Conservation (phyloP, 176 grass and related monocot species). For the Carex kokanica region DNA sequence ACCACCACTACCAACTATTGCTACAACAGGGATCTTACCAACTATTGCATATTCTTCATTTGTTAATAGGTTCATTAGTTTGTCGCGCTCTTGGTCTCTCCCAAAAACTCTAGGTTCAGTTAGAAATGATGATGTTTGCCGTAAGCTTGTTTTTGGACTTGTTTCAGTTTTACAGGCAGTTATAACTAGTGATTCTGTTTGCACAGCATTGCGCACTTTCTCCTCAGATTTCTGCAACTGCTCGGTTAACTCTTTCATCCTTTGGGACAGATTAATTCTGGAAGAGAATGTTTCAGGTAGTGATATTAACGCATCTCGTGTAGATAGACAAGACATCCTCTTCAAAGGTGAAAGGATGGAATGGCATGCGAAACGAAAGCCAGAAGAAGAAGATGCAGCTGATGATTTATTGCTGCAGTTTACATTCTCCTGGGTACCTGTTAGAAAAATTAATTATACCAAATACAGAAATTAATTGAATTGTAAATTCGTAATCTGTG, state of each 20-base stretch:
- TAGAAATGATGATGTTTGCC: conserved; percentile 19
- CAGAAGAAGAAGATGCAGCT: not conserved
- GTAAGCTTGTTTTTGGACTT: not conserved
- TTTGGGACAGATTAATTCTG: not conserved
- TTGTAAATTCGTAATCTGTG: too few relatives aligned
- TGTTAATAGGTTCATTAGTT: conserved; percentile 17
- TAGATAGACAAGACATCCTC: not conserved
- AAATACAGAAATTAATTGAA: not conserved
- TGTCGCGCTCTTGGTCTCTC: conserved; percentile 24
- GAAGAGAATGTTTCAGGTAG: too few relatives aligned
- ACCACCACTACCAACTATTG: conserved; percentile 36
- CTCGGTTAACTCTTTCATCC: not conserved
- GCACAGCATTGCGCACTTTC: not conserved
- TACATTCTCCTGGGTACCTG: not conserved
- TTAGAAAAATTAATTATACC: not conserved
- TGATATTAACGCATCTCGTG: not conserved
- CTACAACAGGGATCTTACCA: conserved; percentile 8
- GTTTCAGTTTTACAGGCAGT: not conserved
- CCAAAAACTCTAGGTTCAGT: conserved; percentile 20
- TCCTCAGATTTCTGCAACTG: not conserved
- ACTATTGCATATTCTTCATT: not conserved
- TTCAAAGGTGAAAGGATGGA: not conserved
- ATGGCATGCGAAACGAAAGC: not conserved
- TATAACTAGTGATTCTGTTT: not conserved
- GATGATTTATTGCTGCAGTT: not conserved